Evolutionary conservation across 805 yeast species (phyloP), one percentile per base, ranked within the genome.

Genomic region (Kluyveromyces dobzhanskii): DNA sequence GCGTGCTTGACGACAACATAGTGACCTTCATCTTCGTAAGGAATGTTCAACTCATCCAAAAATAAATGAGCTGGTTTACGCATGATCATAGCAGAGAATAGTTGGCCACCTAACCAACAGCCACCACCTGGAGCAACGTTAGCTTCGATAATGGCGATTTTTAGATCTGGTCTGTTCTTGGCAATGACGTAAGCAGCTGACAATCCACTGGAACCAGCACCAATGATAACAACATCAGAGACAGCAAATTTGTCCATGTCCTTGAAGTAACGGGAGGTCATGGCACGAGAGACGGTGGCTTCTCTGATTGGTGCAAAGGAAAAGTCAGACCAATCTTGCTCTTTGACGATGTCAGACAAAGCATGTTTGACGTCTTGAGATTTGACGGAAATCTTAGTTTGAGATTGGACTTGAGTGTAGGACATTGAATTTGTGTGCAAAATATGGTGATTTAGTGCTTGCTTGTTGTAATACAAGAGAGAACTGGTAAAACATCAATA

Each of bases 41-140:
- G 78, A 39, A 81, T 65, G 6, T 72, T 78, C 36, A 81, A 58
- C 41, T 78, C 85, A 29, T 75, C 70, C 56, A 81, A 67, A 62
- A 81, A 80, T 44, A 68, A 53, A 44, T 81, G 77, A n/a, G 87
- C 83, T 14, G 87, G 88, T 61, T 81, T 81, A 62, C 88, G 74
- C 71, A 80, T 66, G 38, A 81, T 76, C 87, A 80, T 80, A 28
- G 87, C 86, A 21, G 82, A 75, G 59, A 81, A 79, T 45, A 81
- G 65, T 57, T 78, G 85, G 10, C 87, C 90, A 40, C 85, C 85
- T 34, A 81, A 66, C 79, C 83, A 80, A 42, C 82, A 76, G 21
- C 90, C 90, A 45, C 88, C 90, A 42, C 88, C 88, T 40, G 83
- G 81, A 25, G 83, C 70, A n/a, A 80, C 85, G 45, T 73, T 71